Evolutionary conservation across 2,329 filamentous ascomycete species (phyloP), one percentile per base, ranked within the genome.

Genomic region (Colletotrichum tropicale): DNA sequence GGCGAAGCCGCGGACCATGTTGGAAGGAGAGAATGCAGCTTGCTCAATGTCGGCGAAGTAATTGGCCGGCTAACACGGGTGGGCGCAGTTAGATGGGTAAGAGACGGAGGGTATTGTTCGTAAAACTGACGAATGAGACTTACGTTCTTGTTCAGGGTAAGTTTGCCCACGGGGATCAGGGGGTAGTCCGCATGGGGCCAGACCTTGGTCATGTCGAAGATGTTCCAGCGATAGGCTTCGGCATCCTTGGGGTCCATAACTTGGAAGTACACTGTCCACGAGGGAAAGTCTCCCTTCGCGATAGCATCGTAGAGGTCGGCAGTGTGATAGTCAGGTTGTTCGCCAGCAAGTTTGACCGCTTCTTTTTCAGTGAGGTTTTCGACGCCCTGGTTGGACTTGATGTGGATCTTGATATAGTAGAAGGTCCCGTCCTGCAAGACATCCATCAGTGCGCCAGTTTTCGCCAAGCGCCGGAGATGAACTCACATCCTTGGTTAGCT

Each of bases 161-260:
- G 81, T 66, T 85, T 84, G 21, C 90, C 89, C 21, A 91, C 83
- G 12, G 83, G 82, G 6, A 84, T 81, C 36, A 89, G 79, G 0
- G 89, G 88, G 75, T 86, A 89, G 58, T 89, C 84, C 28, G 82
- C 80, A 43, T 89, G 85, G 1, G 88, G 87, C 88, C 88, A 90
- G 58, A 88, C 85, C 76, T 90, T 88, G 16, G 89, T 91, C 71
- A 88, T 84, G 79, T 92, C 90, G 78, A 91, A 90, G 65, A 90
- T 85, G 75, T 89, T 87, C 79, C 85, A 85, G 7, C 84, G 82
- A 70, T 86, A 86, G 3, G 77, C 85, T 67, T 87, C 86, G 6
- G 88, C 88, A 66, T 89, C 84, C 70, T 87, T 82, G 1, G 88
- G 86, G 13, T 85, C 83, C 83, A 91, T 89, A 56, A 88, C 84